Evolutionary conservation across 2,329 filamentous ascomycete species (phyloP), one percentile per base, ranked within the genome.

Genomic region (Xylariaceae sp.): DNA sequence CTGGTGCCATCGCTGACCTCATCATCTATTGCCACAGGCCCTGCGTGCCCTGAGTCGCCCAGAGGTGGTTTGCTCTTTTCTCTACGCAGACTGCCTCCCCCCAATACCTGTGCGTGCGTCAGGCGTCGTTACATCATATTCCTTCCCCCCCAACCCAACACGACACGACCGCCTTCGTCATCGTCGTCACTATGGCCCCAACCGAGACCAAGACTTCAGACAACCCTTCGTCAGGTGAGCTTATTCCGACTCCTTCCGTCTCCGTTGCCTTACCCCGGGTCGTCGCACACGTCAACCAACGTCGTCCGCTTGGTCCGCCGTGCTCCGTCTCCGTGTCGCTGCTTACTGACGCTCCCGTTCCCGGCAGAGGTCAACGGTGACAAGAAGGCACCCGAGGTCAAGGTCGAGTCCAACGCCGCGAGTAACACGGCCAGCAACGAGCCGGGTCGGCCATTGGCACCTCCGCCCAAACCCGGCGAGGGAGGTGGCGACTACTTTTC

Each of bases 391-490:
- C 44, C 53, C 53, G 68, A 70, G 47, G 52, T 60, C 45, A 75
- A 75, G 55, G 44, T 61, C 43, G 72, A 80, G 50, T 51, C 53
- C 38, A 50, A 61, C 46, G 57, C 68, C 50, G 73, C 40, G 10
- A 31, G 74, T 67, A 66, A 67, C 58, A 77, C 81, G 55, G 73
- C 40, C 18, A 31, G 74, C 67, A 66, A 67, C 58, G 77, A 81
- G 55, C 58, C 63, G 35, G 65, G 76, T 51, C 77, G 76, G 61
- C 76, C 80, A 36, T 71, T 86, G 52, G 78, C 80, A 46, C 80
- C 81, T 47, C 80, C 82, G 36, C 81, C 80, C 38, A 79, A 80
- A 60, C 74, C 78, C 35, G 64, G 63, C 43, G 72, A 73, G 53
- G 39, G 33, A 4, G 39, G 42, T 23, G 81, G 41, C 22, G 81